Conservation (phyloP, 805 yeast species). For the Nakazawaea wyomingensis region DNA sequence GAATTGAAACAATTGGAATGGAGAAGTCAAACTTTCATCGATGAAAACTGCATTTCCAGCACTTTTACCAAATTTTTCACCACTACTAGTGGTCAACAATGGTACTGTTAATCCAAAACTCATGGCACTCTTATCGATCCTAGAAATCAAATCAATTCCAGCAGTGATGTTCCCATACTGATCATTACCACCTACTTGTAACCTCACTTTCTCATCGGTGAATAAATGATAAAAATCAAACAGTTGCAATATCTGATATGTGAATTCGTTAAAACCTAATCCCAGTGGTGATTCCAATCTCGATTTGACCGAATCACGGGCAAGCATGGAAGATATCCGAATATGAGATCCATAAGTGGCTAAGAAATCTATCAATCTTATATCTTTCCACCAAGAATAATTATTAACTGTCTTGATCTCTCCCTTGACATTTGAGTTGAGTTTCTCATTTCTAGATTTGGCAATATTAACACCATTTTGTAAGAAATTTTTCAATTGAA, state of each 20-base stretch:
- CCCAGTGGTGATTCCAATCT: constrained; percentile 68
- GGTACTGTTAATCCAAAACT: constrained; percentile 85
- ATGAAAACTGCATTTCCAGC: constrained; percentile 96
- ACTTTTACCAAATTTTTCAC: constrained; percentile 93
- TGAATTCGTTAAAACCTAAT: constrained; percentile 88
- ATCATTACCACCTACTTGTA: constrained; percentile 95
- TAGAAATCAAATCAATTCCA: constrained; percentile 79
- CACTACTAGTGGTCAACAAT: constrained; percentile 76
- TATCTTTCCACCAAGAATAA: constrained; percentile 78
- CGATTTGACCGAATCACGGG: constrained; percentile 79
- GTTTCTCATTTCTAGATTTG: constrained; percentile 31
- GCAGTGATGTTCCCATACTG: constrained; percentile 99
- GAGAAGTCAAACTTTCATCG: constrained; percentile 65
- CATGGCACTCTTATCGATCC: constrained; percentile 31
- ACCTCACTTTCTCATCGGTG: constrained; percentile 47
- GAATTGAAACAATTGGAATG: constrained; percentile 81
- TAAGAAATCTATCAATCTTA: constrained; percentile 73
- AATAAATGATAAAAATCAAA: constrained; percentile 85
- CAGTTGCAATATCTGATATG: constrained; percentile 90
- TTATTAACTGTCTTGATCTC: constrained; percentile 44
- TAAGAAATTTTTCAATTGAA: constrained; percentile 61
- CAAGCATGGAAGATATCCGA: constrained; percentile 81
- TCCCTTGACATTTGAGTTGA: not conserved
- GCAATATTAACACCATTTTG: constrained; percentile 60
- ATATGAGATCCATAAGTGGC: constrained; percentile 72